These are phyloP conservation scores for Posidonia australis DNA, from an alignment of 106 monocot genomes.

Conservation along the genomic window DNA sequence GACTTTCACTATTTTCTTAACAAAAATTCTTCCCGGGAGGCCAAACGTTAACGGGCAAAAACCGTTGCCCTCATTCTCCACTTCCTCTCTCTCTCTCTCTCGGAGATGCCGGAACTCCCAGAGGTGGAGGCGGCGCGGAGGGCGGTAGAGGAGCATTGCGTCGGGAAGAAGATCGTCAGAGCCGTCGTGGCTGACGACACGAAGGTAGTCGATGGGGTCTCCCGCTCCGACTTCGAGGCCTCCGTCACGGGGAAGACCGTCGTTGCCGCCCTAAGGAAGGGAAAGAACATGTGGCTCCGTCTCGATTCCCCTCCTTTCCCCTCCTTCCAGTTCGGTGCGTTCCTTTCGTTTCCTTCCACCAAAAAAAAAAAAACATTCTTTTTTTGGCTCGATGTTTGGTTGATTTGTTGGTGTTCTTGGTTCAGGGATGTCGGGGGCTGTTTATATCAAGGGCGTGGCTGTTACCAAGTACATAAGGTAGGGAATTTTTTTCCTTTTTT, in stretches of 20 bases:
- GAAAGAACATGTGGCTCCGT: constrained; percentile 87
- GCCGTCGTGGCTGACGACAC: constrained; percentile 48
- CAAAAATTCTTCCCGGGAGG: too few relatives aligned
- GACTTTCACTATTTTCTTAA: too few relatives aligned
- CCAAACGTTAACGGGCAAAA: not conserved
- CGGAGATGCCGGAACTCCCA: constrained; percentile 82
- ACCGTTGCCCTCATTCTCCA: not conserved
- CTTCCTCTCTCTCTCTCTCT: not conserved
- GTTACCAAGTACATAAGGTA: constrained; percentile 86
- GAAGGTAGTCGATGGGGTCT: constrained; percentile 59
- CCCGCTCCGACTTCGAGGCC: constrained; percentile 32
- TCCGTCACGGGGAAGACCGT: constrained; percentile 55
- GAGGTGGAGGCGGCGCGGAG: constrained; percentile 89
- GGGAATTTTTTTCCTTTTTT: not conserved
- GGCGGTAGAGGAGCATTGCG: constrained; percentile 57
- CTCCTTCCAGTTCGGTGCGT: constrained; percentile 94
- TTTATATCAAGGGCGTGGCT: constrained; percentile 83
- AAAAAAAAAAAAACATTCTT: too few relatives aligned
- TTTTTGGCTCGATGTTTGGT: too few relatives aligned
- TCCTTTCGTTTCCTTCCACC: constrained; percentile 86
- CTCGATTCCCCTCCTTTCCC: constrained; percentile 90
- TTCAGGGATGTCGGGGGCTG: constrained; percentile 54
- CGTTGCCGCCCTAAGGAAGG: constrained; percentile 66
- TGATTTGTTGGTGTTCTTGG: too few relatives aligned
- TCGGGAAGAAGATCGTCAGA: constrained; percentile 35